Percentiles rank a stretch among this genome's conserved stretches.
Conservation (phyloP, 306 rosid species). For the Potentilla sterilis region DNA sequence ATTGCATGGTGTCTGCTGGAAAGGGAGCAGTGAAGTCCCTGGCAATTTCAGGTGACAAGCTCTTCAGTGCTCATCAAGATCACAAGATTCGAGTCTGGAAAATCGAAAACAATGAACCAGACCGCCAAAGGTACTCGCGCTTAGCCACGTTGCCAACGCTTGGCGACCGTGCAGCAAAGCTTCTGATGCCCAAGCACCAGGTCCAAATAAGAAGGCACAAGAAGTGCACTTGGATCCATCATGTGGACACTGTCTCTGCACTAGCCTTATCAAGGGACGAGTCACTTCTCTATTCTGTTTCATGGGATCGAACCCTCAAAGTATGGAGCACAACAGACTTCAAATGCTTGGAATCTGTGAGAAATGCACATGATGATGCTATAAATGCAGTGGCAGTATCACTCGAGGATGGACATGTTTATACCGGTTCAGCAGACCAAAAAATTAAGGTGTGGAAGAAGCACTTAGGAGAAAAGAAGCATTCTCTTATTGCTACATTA, state of each 20-base stretch:
- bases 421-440: constrained; percentile 87
- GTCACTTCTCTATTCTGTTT: constrained; percentile 64
- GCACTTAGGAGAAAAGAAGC: constrained; percentile 45
- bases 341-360: constrained; percentile 73
- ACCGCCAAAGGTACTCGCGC: constrained; percentile 47
- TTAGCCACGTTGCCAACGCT: constrained; percentile 82
- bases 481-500: constrained; percentile 41
- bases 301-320: constrained; percentile 90
- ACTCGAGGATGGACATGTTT: constrained; percentile 58
- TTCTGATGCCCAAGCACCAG: constrained; percentile 61
- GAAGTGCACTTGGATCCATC: constrained; percentile 86
- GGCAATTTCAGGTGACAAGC: constrained; percentile 52
- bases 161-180: constrained; percentile 55
- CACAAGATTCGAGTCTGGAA: constrained; percentile 88
- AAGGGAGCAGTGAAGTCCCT: constrained; percentile 81
- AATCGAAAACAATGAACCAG: constrained; percentile 25
- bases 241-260: constrained; percentile 81
- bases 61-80: constrained; percentile 89
- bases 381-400: constrained; percentile 61
- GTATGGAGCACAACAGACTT: constrained; percentile 74
- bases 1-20: constrained; percentile 45
- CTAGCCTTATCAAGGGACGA: constrained; percentile 71
- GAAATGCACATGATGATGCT: constrained; percentile 81
- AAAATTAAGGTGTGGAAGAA: constrained; percentile 76
- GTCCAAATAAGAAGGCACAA: constrained; percentile 80